A percentile compares a stretch with the other conserved stretches of the same genome.
Conservation (phyloP, 2,329 filamentous ascomycete species). For the Talaromyces sp. region DNA sequence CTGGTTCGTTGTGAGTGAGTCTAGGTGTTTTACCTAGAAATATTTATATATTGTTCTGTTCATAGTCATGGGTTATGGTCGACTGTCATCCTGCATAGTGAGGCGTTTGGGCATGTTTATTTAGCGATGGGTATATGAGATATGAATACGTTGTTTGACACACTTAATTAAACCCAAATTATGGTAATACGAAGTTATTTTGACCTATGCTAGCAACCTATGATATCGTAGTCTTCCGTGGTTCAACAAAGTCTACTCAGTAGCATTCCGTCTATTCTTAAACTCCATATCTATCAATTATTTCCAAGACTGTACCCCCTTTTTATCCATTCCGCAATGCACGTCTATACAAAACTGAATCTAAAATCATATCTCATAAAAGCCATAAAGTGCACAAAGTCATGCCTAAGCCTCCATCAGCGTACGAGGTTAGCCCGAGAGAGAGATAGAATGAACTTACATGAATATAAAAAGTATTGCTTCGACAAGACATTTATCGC, state of each 20-base stretch:
- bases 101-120: not conserved
- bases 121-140: slow-evolving; percentile 6
- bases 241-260: not conserved
- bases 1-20: not conserved
- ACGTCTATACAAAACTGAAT: not conserved
- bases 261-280: not conserved
- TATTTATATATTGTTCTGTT: not conserved
- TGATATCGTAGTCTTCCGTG: not conserved
- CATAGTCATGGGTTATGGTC: not conserved
- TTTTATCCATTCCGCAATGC: not conserved
- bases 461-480: not conserved
- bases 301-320: no score
- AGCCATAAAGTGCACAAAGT: slow-evolving; percentile 5
- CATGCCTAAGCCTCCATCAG: not conserved
- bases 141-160: not conserved
- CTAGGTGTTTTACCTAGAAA: not conserved
- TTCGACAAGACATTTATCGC: not conserved
- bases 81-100: not conserved
- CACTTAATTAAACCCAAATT: not conserved
- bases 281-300: not conserved
- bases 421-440: no score
- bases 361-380: slow-evolving; percentile 3
- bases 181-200: not conserved
- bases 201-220: not conserved
- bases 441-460: not conserved